phyloP scores from a whole-genome alignment of 805 yeast genomes.

The Jamesozyma lodderae region DNA sequence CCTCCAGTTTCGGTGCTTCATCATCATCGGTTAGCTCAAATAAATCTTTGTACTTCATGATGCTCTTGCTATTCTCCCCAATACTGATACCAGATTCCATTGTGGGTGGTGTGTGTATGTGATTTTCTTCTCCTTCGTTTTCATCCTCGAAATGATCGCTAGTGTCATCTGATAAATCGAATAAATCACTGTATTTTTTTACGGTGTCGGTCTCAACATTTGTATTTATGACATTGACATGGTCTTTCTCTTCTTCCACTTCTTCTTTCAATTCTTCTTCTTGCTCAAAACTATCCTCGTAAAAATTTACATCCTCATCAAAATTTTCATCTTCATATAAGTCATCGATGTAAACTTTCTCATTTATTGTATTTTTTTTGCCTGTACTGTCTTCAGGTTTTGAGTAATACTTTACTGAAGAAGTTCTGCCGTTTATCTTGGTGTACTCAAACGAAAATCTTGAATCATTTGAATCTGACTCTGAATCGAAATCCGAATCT shows the following conservation, averaged over 20 bases:
- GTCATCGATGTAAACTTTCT: slow-evolving; percentile 32
- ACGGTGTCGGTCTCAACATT: neutral
- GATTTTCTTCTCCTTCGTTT: neutral
- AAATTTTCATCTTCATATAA: slow-evolving; percentile 34
- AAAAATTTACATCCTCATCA: slow-evolving; percentile 35
- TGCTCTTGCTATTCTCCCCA: neutral
- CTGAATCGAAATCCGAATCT: slow-evolving; percentile 5
- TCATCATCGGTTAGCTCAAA: slow-evolving; percentile 19
- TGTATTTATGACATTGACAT: slow-evolving; percentile 8
- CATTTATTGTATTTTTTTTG: slow-evolving; percentile 10
- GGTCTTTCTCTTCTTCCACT: slow-evolving; percentile 11
- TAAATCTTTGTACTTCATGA: slow-evolving; percentile 18
- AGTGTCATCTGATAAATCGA: slow-evolving; percentile 4
- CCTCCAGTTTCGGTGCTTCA: too few relatives aligned
- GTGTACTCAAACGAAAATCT: slow-evolving; percentile 44
- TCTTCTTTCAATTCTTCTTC: neutral
- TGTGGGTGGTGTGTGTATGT: neutral
- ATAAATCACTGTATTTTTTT: neutral
- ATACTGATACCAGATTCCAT: neutral
- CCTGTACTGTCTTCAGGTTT: slow-evolving; percentile 19
- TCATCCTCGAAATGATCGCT: neutral
- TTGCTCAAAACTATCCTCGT: slow-evolving; percentile 21
- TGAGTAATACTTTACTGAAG: slow-evolving; percentile 44
- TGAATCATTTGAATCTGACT: slow-evolving; percentile 19
- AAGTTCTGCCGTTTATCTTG: slow-evolving; percentile 40